phyloP scores from a whole-genome alignment of 2,329 filamentous ascomycete species.

The Neonectria coccinea region DNA sequence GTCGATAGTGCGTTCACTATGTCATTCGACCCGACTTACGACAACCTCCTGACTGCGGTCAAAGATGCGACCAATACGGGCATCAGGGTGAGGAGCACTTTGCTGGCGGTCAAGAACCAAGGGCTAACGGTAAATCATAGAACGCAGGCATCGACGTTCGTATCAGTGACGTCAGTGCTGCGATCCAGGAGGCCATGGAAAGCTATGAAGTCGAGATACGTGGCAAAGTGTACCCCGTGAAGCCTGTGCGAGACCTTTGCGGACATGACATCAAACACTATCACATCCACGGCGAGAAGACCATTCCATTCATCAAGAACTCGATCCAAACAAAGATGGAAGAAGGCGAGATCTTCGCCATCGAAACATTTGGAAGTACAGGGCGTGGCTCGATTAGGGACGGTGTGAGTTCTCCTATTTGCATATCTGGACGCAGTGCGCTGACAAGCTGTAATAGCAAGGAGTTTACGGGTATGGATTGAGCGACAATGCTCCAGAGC shows the following conservation, averaged over 20 bases:
- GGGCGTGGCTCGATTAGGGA: conserved; percentile 85
- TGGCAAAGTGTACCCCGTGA: conserved; percentile 81
- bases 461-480: not conserved
- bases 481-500: conserved; percentile 47
- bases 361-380: conserved; percentile 93
- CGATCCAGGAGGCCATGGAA: conserved; percentile 90
- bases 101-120: not conserved
- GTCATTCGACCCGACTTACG: conserved; percentile 77
- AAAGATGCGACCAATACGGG: conserved; percentile 85
- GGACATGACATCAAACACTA: conserved; percentile 89
- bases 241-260: conserved; percentile 83
- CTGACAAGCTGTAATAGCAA: not conserved
- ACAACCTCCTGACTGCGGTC: conserved; percentile 77
- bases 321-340: conserved; percentile 92
- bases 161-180: conserved; percentile 82
- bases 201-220: conserved; percentile 87
- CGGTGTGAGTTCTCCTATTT: conserved; percentile 66
- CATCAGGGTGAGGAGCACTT: conserved; percentile 62
- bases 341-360: conserved; percentile 91
- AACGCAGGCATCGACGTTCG: conserved; percentile 86
- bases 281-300: conserved; percentile 89
- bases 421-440: not conserved
- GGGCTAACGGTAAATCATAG: conserved; percentile 28
- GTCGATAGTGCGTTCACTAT: conserved; percentile 83
- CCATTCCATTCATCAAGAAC: conserved; percentile 88